These are phyloP conservation scores for Paramyrothecium sp. DNA, from an alignment of 2,329 filamentous ascomycete genomes.

Conservation along the genomic window DNA sequence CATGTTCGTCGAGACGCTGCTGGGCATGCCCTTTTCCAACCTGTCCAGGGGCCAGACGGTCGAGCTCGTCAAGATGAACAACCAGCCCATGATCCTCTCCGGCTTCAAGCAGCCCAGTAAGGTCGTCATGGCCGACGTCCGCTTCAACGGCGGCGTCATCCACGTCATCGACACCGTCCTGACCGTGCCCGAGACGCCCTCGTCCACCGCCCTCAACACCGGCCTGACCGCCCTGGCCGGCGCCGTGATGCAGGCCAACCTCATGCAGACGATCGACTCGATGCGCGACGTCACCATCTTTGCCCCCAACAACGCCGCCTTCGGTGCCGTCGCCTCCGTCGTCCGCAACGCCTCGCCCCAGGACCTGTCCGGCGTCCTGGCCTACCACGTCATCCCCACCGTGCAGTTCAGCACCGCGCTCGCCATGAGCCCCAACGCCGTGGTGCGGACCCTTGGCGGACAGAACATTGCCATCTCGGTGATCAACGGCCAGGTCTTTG, in stretches of 20 bases:
- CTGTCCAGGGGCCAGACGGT: not conserved
- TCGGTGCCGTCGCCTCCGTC: not conserved
- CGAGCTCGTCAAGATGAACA: conserved; percentile 1
- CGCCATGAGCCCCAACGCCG: not conserved
- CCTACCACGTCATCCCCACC: not conserved
- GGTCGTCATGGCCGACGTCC: not conserved
- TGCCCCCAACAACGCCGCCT: conserved; percentile 1
- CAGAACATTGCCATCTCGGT: conserved; percentile 16
- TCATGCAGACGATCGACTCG: not conserved
- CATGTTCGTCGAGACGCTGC: not conserved
- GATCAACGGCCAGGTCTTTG: conserved; percentile 33
- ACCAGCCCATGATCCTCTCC: not conserved
- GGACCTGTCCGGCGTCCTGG: conserved; percentile 1
- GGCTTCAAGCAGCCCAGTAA: conserved; percentile 1
- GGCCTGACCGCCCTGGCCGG: not conserved
- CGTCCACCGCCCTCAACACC: not conserved
- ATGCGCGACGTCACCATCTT: not conserved
- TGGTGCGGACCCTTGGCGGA: not conserved
- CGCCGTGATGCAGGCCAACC: not conserved
- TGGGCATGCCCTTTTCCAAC: not conserved
- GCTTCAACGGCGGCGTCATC: not conserved
- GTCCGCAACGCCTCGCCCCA: not conserved
- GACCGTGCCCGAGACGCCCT: not conserved
- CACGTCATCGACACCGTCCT: conserved; percentile 1
- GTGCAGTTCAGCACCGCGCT: not conserved